These are phyloP conservation scores for Aureobasidium sp. DNA, from an alignment of 2,329 filamentous ascomycete genomes.

Conservation along the genomic window DNA sequence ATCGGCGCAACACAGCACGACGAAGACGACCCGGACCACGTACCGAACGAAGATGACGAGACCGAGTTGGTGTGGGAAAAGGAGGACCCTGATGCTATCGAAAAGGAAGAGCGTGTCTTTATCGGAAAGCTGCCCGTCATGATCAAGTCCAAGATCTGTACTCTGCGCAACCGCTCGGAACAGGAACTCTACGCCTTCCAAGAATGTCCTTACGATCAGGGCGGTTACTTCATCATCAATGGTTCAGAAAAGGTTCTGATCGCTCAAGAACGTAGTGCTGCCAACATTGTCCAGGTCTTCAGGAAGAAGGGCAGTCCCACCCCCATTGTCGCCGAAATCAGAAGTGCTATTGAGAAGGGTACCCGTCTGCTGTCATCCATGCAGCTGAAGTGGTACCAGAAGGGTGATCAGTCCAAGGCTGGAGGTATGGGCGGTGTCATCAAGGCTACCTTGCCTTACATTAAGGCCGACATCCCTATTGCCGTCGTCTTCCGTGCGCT, in stretches of 20 bases:
- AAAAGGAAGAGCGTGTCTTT: constrained; percentile 67
- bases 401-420: constrained; percentile 71
- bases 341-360: constrained; percentile 93
- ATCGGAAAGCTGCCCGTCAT: constrained; percentile 96
- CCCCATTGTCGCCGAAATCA: constrained; percentile 89
- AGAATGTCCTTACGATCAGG: constrained; percentile 96
- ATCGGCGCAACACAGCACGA: constrained; percentile 52
- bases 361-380: constrained; percentile 90
- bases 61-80: constrained; percentile 41
- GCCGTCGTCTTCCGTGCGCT: constrained; percentile 93
- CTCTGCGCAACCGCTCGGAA: constrained; percentile 74
- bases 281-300: constrained; percentile 98
- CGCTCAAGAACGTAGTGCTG: constrained; percentile 92
- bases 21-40: constrained; percentile 55
- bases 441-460: constrained; percentile 83
- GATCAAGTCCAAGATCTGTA: constrained; percentile 95
- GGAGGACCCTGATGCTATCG: constrained; percentile 27
- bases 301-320: constrained; percentile 95
- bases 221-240: constrained; percentile 99
- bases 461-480: constrained; percentile 88
- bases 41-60: constrained; percentile 39
- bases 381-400: constrained; percentile 81
- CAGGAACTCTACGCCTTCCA: constrained; percentile 84
- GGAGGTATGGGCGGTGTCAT: constrained; percentile 75
- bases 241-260: constrained; percentile 98